Evolutionary conservation across 1,139 yeast genomes (phyloP).

Genomic region (Kurtzmaniella natalensis): DNA sequence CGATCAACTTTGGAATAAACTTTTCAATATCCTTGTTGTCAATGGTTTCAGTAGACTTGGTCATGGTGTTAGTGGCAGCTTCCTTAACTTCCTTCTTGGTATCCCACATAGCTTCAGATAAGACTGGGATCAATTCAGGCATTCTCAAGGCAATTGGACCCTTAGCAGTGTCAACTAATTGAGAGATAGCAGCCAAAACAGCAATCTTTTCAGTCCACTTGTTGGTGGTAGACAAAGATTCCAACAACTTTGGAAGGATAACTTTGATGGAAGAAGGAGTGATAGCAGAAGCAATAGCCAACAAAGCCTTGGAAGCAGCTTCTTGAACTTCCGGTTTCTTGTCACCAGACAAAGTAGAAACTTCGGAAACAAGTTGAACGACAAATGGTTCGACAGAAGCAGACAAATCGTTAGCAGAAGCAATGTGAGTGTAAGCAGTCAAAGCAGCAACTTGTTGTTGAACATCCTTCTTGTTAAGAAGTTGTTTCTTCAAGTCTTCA

Average conservation of each 20-base stretch:
- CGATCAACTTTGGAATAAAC: conserved; percentile 96
- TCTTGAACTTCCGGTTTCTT: conserved; percentile 73
- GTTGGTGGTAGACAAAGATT: conserved; percentile 66
- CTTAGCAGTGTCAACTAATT: conserved; percentile 91
- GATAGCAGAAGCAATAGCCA: conserved; percentile 72
- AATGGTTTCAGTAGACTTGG: conserved; percentile 94
- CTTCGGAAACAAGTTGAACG: conserved; percentile 66
- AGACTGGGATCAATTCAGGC: conserved; percentile 98
- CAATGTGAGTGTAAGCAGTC: conserved; percentile 80
- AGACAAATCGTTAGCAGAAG: conserved; percentile 71
- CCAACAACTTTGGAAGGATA: conserved; percentile 75
- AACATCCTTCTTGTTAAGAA: conserved; percentile 61
- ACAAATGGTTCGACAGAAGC: conserved; percentile 95
- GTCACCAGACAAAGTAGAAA: conserved; percentile 84
- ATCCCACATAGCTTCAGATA: conserved; percentile 99
- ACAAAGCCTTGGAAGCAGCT: conserved; percentile 67
- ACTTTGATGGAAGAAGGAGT: conserved; percentile 94
- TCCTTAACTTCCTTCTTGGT: conserved; percentile 97
- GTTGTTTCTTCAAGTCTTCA: conserved; percentile 8
- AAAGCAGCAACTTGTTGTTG: conserved; percentile 69
- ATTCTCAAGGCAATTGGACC: conserved; percentile 95
- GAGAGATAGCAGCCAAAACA: conserved; percentile 75
- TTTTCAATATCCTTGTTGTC: conserved; percentile 99
- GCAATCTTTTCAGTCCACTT: conserved; percentile 99
- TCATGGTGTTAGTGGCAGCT: conserved; percentile 93